These are phyloP conservation scores for Tricladium varicosporioides DNA, from an alignment of 2,329 filamentous ascomycete species.

Conservation along the genomic window DNA sequence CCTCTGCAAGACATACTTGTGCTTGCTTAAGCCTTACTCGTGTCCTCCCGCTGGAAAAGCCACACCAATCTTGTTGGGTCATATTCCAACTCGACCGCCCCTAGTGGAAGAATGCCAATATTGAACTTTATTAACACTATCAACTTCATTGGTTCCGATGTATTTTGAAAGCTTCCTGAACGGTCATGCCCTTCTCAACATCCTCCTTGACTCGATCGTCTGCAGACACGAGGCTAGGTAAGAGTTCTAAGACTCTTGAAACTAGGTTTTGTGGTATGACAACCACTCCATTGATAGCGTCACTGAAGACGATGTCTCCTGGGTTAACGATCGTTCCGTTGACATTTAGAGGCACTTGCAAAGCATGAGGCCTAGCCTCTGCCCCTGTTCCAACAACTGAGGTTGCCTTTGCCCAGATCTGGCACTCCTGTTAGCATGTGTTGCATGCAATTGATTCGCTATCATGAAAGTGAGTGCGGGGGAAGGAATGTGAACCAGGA, in stretches of 20 bases:
- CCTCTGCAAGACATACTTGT: too few relatives aligned
- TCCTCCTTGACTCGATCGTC: slow-evolving; percentile 64
- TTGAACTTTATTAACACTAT: too few relatives aligned
- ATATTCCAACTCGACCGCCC: too few relatives aligned
- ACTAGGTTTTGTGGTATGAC: slow-evolving; percentile 62
- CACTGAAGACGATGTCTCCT: slow-evolving; percentile 69
- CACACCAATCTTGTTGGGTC: too few relatives aligned
- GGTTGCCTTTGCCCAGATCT: slow-evolving; percentile 55
- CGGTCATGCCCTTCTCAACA: slow-evolving; percentile 59
- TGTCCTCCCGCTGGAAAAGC: too few relatives aligned
- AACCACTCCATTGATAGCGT: slow-evolving; percentile 68
- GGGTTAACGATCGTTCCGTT: slow-evolving; percentile 42
- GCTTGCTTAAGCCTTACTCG: too few relatives aligned
- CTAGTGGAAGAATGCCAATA: too few relatives aligned
- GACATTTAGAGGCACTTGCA: slow-evolving; percentile 44
- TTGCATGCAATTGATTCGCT: neutral
- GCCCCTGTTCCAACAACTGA: slow-evolving; percentile 58
- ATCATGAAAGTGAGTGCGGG: neutral
- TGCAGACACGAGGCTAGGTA: slow-evolving; percentile 37
- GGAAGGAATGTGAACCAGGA: too few relatives aligned
- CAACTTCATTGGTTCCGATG: slow-evolving; percentile 17
- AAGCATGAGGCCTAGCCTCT: slow-evolving; percentile 54
- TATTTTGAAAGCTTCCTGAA: slow-evolving; percentile 64
- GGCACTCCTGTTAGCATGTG: neutral
- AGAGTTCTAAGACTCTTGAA: slow-evolving; percentile 55